Conservation (phyloP, 2,329 filamentous ascomycete genomes). For the Trichoderma breve region DNA sequence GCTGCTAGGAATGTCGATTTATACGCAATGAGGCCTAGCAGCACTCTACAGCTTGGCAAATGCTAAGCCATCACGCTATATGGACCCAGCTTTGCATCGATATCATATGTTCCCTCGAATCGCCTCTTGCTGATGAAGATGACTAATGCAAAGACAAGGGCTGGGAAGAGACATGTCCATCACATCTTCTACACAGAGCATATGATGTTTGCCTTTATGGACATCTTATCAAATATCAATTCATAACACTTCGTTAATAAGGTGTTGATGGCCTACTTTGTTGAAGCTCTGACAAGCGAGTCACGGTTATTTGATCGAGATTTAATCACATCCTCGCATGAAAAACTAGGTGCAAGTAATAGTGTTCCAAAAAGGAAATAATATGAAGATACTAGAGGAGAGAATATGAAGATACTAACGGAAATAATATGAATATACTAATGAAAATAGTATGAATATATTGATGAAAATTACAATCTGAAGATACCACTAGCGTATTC, state of each 20-base stretch:
- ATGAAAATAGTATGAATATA: neutral
- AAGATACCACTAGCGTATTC: neutral
- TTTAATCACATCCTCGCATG: no score
- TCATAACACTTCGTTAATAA: neutral
- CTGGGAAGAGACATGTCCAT: neutral
- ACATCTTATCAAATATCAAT: neutral
- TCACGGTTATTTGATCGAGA: no score
- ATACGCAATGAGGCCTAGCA: neutral
- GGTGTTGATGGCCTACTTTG: no score
- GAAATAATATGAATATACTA: neutral
- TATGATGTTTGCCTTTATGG: neutral
- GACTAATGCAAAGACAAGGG: neutral
- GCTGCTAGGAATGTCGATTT: neutral
- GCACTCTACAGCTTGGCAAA: neutral
- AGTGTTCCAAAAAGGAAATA: neutral
- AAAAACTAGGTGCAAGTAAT: neutral
- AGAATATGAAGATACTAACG: neutral
- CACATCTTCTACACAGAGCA: neutral
- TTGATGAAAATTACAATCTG: neutral
- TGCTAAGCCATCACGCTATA: neutral
- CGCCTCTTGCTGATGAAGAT: neutral
- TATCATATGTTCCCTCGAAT: neutral
- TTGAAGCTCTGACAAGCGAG: no score
- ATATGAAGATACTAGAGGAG: neutral
- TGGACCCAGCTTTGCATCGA: slow-evolving; percentile 9